Evolutionary conservation across 2,329 filamentous ascomycete species (phyloP).

Genomic region (Alternaria triticimaculans): DNA sequence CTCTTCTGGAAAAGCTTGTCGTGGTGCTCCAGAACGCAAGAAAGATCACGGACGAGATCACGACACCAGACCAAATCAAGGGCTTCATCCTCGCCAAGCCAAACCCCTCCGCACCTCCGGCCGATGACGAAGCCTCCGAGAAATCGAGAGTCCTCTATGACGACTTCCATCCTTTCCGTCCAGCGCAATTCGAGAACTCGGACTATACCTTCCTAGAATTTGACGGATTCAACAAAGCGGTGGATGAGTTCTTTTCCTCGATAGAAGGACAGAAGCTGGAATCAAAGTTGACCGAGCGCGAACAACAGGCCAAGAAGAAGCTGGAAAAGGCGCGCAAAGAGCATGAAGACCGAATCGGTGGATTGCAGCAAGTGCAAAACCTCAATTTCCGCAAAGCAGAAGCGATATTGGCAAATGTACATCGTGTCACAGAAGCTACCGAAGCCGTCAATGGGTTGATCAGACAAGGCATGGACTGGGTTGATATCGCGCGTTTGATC

Average conservation of each 20-base stretch:
- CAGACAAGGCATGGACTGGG: conserved; percentile 96
- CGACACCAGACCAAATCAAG: conserved; percentile 67
- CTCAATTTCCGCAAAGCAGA: conserved; percentile 87
- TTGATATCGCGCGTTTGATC: conserved; percentile 85
- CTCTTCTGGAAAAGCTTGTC: conserved; percentile 70
- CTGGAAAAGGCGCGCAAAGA: conserved; percentile 84
- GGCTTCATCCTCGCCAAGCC: conserved; percentile 88
- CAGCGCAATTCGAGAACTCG: conserved; percentile 76
- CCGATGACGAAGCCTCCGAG: conserved; percentile 53
- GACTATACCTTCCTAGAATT: conserved; percentile 75
- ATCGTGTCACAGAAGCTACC: conserved; percentile 90
- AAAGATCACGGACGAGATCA: conserved; percentile 72
- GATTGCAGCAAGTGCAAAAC: conserved; percentile 79
- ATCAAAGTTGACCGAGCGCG: conserved; percentile 79
- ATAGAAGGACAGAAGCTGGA: conserved; percentile 93
- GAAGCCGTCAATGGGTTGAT: conserved; percentile 93
- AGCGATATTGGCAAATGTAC: conserved; percentile 88
- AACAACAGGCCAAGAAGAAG: conserved; percentile 81
- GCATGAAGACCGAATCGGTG: conserved; percentile 83
- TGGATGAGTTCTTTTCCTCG: conserved; percentile 97
- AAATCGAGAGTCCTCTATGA: conserved; percentile 73
- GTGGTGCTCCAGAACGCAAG: conserved; percentile 73
- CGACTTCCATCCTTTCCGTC: conserved; percentile 93
- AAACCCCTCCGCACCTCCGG: conserved; percentile 42
- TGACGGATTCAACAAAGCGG: conserved; percentile 86